Evolutionary conservation across 2,329 filamentous ascomycete genomes (phyloP).

Genomic region (Cladosporium sp.): DNA sequence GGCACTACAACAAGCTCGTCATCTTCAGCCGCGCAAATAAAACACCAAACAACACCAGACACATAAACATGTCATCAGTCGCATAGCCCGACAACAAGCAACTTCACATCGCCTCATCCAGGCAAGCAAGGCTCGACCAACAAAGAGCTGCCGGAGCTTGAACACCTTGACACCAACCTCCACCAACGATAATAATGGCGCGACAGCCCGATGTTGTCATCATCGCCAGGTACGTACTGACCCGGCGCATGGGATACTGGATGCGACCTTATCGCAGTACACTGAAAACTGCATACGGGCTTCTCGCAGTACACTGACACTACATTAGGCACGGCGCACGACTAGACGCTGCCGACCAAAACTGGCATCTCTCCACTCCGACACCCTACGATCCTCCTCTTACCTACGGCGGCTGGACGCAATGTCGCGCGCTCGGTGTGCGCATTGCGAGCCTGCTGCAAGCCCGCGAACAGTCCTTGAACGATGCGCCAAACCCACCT

Average conservation of each 20-base stretch:
- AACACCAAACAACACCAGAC: too few relatives aligned
- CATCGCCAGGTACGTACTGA: slow-evolving; percentile 40
- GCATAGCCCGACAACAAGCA: too few relatives aligned
- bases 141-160: background rate
- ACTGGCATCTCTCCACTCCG: slow-evolving; percentile 89
- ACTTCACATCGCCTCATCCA: too few relatives aligned
- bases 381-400: slow-evolving; percentile 94
- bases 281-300: too few relatives aligned
- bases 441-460: slow-evolving; percentile 72
- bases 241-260: slow-evolving; percentile 1
- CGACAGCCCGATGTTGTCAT: slow-evolving; percentile 46
- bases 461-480: slow-evolving; percentile 38
- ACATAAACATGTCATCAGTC: too few relatives aligned
- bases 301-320: slow-evolving; percentile 12
- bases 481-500: background rate
- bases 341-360: slow-evolving; percentile 88
- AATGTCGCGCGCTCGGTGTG: slow-evolving; percentile 73
- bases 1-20: too few relatives aligned
- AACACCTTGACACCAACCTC: background rate
- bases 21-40: too few relatives aligned
- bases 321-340: slow-evolving; percentile 74
- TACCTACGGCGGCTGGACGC: slow-evolving; percentile 89
- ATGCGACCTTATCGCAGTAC: slow-evolving; percentile 7
- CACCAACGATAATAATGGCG: slow-evolving; percentile 29
- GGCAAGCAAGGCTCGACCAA: too few relatives aligned